phyloP scores from a whole-genome alignment of 2,329 filamentous ascomycete species.

The Scedosporium minutisporum region DNA sequence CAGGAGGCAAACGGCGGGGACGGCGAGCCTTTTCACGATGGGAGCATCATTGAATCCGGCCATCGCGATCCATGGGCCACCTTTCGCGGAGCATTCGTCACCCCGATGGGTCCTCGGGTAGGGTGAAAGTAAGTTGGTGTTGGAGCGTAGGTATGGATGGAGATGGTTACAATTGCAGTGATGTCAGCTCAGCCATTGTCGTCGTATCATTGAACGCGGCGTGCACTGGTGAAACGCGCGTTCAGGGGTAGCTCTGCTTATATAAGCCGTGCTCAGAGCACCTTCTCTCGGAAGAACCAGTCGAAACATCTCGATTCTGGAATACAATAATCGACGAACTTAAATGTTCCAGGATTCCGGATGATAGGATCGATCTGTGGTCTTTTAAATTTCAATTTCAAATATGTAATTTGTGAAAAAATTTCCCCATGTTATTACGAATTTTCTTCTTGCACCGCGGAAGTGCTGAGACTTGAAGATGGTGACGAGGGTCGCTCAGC shows the following conservation, averaged over 20 bases:
- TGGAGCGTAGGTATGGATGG: not conserved
- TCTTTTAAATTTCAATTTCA: not conserved
- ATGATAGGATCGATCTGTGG: not conserved
- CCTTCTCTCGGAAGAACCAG: not conserved
- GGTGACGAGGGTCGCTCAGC: not conserved
- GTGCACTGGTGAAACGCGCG: not conserved
- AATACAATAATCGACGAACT: not conserved
- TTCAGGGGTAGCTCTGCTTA: not conserved
- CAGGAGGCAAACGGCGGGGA: slow-evolving; percentile 57
- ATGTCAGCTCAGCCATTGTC: not conserved
- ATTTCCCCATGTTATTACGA: not conserved
- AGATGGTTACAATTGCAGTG: not conserved
- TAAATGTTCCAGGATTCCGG: not conserved
- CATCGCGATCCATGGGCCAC: slow-evolving; percentile 20
- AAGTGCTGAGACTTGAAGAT: not conserved
- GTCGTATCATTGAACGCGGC: not conserved
- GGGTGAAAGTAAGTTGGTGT: slow-evolving; percentile 1
- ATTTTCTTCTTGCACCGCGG: not conserved
- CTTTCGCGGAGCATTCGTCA: not conserved
- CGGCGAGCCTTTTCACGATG: slow-evolving; percentile 46
- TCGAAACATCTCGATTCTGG: not conserved
- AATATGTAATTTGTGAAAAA: not conserved
- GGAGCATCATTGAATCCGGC: slow-evolving; percentile 31
- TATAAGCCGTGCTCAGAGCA: not conserved
- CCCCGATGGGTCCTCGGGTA: not conserved